Base-by-base conservation (phyloP, 2,329 filamentous ascomycete genomes). In the Lachnellula hyalina region DNA sequence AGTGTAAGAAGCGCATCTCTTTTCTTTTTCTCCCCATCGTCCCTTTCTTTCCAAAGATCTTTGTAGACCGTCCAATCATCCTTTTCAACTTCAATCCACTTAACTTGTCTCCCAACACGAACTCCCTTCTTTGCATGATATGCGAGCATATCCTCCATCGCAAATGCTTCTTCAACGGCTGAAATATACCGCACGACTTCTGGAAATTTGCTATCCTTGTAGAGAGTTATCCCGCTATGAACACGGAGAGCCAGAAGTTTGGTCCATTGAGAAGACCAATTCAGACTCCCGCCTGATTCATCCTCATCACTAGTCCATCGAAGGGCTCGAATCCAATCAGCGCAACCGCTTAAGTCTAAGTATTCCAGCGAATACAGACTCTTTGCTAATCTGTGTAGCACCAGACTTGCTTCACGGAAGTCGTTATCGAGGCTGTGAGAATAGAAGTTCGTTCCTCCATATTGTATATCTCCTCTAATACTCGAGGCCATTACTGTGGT, bases 311-410 rank as follows among this genome's bases (percentile, higher is more conserved):
- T 58, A 17, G 45, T 53, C 61, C 58, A 64, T n/a, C 55, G 47
- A 7, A 66, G 42, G 4, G 66, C 66, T 35, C 51, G 51, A 4
- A 64, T 73, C 83, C 83, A 86, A 15, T 74, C 67, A 0, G 68
- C 70, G 59, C 83, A 86, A 1, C 83, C 83, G 0, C 80, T 83
- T 40, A 86, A 68, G 63, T 85, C 82, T 7, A 86, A 72, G 49
- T 80, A 82, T 65, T 85, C 81, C 2, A 86, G 73, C 17, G 77
- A 69, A 63, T 85, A 85, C 7, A 84, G 70, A 19, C 69, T 71
- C 57, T 73, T 75, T 67, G 80, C 81, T 12, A 86, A 70, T 57
- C 77, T 75, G 49, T 77, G 75, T 48, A 86, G 68, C 2, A 85
- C 68, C 17, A 80, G 67, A 5, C 83, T 74, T 0, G 81, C 79